Evolutionary conservation across 208 protist genomes (phyloP).

Genomic region (Leishmania braziliensis): DNA sequence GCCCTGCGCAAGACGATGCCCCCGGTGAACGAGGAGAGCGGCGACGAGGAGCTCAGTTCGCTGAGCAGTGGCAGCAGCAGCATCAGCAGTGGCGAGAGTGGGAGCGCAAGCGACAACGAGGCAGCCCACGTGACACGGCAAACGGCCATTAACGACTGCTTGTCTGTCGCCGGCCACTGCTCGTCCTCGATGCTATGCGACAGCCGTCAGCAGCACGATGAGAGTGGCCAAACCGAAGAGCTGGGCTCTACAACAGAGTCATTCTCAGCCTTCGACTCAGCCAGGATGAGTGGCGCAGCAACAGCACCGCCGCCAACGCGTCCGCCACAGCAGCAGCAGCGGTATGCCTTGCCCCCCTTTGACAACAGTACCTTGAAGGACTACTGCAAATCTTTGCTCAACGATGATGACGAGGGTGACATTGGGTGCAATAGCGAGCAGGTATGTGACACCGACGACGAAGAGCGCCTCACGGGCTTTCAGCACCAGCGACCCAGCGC

Average conservation of each 20-base stretch:
- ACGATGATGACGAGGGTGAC: constrained; percentile 19
- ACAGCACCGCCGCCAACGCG: not conserved
- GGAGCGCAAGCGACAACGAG: constrained; percentile 8
- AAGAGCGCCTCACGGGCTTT: not conserved
- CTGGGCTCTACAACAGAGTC: not conserved
- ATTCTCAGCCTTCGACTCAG: not conserved
- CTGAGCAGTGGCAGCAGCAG: constrained; percentile 6
- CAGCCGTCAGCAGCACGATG: not conserved
- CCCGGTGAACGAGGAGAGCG: constrained; percentile 34
- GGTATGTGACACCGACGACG: constrained; percentile 6
- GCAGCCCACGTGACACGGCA: not conserved
- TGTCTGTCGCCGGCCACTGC: not conserved
- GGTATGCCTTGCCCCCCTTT: constrained; percentile 12
- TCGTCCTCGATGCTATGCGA: not conserved
- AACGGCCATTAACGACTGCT: not conserved
- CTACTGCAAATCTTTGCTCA: constrained; percentile 16
- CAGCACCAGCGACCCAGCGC: constrained; percentile 5
- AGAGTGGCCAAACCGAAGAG: not conserved
- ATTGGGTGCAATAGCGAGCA: not conserved
- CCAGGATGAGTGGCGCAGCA: not conserved
- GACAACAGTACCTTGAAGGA: constrained; percentile 2
- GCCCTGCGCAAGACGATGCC: constrained; percentile 36
- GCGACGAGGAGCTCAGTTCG: constrained; percentile 23
- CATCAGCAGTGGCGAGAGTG: constrained; percentile 12
- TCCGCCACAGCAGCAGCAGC: not conserved